phyloP scores from a whole-genome alignment of 2,329 filamentous ascomycete species.

The Aspergillus aculeatinus region DNA sequence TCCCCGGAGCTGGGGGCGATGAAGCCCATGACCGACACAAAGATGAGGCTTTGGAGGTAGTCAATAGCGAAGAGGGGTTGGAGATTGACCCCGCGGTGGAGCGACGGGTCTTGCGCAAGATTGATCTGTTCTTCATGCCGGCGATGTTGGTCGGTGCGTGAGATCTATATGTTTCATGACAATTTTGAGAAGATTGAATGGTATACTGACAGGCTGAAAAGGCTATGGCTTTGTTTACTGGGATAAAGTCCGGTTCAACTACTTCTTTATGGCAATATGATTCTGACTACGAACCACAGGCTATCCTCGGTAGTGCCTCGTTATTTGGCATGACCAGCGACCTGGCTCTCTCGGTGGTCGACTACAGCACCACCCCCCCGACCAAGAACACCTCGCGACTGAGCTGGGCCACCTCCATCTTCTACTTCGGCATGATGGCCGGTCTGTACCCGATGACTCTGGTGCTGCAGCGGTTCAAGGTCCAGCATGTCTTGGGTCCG shows the following conservation, averaged over 20 bases:
- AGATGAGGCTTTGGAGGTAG: conserved; percentile 1
- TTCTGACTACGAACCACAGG: conserved; percentile 39
- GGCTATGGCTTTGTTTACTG: conserved; percentile 67
- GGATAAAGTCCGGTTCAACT: conserved; percentile 54
- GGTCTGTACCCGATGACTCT: conserved; percentile 74
- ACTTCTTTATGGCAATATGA: neutral
- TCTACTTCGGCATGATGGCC: conserved; percentile 77
- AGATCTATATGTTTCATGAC: too few relatives aligned
- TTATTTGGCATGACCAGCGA: conserved; percentile 76
- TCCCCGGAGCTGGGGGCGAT: neutral
- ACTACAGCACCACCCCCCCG: conserved; percentile 53
- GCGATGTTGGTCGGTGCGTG: conserved; percentile 58
- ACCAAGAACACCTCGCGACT: conserved; percentile 66
- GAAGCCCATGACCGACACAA: neutral
- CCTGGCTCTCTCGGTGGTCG: conserved; percentile 58
- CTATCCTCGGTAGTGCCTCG: conserved; percentile 69
- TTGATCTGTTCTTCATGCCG: conserved; percentile 15
- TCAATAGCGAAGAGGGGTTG: conserved; percentile 11
- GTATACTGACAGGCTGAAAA: conserved; percentile 7
- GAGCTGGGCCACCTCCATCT: conserved; percentile 74
- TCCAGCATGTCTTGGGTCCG: conserved; percentile 62
- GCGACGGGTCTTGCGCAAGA: conserved; percentile 12
- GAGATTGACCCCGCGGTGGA: conserved; percentile 13
- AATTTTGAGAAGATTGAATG: neutral
- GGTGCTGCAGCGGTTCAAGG: conserved; percentile 65